phyloP scores from a whole-genome alignment of 75 land plant genomes.

The Picea glauca region DNA sequence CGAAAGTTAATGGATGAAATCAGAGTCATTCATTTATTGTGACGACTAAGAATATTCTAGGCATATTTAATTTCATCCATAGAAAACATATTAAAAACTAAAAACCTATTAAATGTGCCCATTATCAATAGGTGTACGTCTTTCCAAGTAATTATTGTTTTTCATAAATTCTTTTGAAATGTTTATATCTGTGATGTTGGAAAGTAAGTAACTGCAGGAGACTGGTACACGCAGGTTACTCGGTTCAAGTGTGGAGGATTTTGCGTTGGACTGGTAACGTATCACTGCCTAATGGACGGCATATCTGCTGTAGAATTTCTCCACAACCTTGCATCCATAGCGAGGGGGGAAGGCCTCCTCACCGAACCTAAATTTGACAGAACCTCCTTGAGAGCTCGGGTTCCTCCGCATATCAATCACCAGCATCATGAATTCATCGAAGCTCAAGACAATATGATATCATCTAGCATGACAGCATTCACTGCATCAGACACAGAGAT shows the following conservation, averaged over 20 bases:
- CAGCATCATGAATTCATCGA: conserved; percentile 33
- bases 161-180: no score
- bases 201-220: neutral
- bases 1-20: no score
- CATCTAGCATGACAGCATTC: conserved; percentile 16
- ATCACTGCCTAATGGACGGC: conserved; percentile 47
- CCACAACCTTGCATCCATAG: conserved; percentile 25
- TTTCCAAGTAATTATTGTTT: no score
- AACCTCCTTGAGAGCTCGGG: conserved; percentile 19
- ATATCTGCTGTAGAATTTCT: conserved; percentile 36
- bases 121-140: no score
- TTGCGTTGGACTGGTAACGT: conserved; percentile 37
- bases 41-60: no score
- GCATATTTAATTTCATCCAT: no score
- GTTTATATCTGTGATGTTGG: neutral
- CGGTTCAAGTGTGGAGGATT: conserved; percentile 54
- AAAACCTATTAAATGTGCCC: no score
- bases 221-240: conserved; percentile 30
- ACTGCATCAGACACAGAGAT: conserved; percentile 10
- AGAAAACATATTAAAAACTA: no score
- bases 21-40: no score
- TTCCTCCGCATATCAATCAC: conserved; percentile 36
- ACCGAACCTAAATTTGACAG: conserved; percentile 26
- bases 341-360: conserved; percentile 24
- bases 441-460: neutral